phyloP scores from a whole-genome alignment of 2,329 filamentous ascomycete species.

The Diplodia mutila region DNA sequence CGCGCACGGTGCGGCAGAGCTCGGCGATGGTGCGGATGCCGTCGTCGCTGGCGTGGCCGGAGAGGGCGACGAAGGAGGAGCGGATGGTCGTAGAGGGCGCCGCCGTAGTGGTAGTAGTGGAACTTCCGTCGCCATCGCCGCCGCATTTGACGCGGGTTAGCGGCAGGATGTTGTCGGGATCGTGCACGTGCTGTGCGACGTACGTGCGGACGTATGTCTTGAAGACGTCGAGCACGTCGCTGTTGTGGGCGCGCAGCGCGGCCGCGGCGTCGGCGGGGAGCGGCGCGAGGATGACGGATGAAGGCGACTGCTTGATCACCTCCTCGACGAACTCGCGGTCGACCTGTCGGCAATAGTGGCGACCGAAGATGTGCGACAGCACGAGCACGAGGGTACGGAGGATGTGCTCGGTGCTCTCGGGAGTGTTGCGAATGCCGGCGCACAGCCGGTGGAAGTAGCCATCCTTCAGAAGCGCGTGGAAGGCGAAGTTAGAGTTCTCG shows the following conservation, averaged over 20 bases:
- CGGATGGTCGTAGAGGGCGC: slow-evolving; percentile 50
- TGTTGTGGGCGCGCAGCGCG: slow-evolving; percentile 66
- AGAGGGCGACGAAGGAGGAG: slow-evolving; percentile 73
- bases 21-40: slow-evolving; percentile 71
- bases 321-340: slow-evolving; percentile 54
- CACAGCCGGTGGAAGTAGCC: slow-evolving; percentile 73
- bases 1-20: slow-evolving; percentile 66
- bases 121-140: slow-evolving; percentile 27
- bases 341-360: slow-evolving; percentile 55
- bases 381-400: slow-evolving; percentile 68
- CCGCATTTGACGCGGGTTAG: slow-evolving; percentile 59
- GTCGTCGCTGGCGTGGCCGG: slow-evolving; percentile 71
- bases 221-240: slow-evolving; percentile 68
- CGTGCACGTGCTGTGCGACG: slow-evolving; percentile 61
- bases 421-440: slow-evolving; percentile 56
- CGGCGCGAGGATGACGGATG: slow-evolving; percentile 66
- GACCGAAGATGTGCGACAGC: slow-evolving; percentile 71
- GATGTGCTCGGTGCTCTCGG: slow-evolving; percentile 53
- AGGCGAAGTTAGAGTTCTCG: slow-evolving; percentile 75
- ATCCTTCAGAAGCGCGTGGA: slow-evolving; percentile 72
- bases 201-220: slow-evolving; percentile 71
- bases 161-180: slow-evolving; percentile 61
- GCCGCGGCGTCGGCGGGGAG: slow-evolving; percentile 62
- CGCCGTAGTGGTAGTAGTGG: no score
- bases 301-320: slow-evolving; percentile 60